phyloP scores from a whole-genome alignment of 2,329 filamentous ascomycete genomes.

The Helicocarpus griseus region DNA sequence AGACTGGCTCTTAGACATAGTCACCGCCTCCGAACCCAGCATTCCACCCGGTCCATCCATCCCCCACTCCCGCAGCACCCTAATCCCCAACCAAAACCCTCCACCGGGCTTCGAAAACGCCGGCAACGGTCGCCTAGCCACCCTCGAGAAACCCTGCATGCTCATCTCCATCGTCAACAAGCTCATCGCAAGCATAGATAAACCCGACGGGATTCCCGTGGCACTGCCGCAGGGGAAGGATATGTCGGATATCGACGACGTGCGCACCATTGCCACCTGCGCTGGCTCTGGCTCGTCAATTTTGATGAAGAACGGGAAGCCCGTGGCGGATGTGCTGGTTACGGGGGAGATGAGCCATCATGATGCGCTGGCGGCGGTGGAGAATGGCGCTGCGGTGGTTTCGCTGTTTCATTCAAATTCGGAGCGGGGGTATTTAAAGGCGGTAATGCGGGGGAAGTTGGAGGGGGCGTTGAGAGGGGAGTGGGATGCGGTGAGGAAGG shows the following conservation, averaged over 20 bases:
- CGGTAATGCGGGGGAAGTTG: slow-evolving; percentile 59
- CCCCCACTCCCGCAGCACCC: slow-evolving; percentile 28
- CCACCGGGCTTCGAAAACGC: slow-evolving; percentile 38
- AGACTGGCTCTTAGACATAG: slow-evolving; percentile 85
- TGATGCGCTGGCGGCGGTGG: slow-evolving; percentile 75
- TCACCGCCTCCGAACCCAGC: slow-evolving; percentile 45
- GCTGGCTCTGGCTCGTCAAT: slow-evolving; percentile 74
- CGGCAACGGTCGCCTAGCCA: slow-evolving; percentile 53
- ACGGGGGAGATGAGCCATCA: slow-evolving; percentile 94
- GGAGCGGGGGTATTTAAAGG: slow-evolving; percentile 69
- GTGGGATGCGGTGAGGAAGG: slow-evolving; percentile 41
- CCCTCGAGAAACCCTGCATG: slow-evolving; percentile 43
- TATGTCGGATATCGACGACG: slow-evolving; percentile 43
- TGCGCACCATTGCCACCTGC: slow-evolving; percentile 71
- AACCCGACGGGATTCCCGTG: slow-evolving; percentile 55
- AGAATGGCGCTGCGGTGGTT: slow-evolving; percentile 72
- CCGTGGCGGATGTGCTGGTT: slow-evolving; percentile 65
- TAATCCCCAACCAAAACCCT: slow-evolving; percentile 34
- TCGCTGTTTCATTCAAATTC: slow-evolving; percentile 89
- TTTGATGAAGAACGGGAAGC: slow-evolving; percentile 49
- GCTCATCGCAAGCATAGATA: slow-evolving; percentile 54
- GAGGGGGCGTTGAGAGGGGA: slow-evolving; percentile 47
- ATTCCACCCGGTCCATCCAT: slow-evolving; percentile 15
- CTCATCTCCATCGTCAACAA: slow-evolving; percentile 52
- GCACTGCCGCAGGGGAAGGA: slow-evolving; percentile 52